phyloP scores from a whole-genome alignment of 352 stramenopile species.

The Globisporangium nunn region DNA sequence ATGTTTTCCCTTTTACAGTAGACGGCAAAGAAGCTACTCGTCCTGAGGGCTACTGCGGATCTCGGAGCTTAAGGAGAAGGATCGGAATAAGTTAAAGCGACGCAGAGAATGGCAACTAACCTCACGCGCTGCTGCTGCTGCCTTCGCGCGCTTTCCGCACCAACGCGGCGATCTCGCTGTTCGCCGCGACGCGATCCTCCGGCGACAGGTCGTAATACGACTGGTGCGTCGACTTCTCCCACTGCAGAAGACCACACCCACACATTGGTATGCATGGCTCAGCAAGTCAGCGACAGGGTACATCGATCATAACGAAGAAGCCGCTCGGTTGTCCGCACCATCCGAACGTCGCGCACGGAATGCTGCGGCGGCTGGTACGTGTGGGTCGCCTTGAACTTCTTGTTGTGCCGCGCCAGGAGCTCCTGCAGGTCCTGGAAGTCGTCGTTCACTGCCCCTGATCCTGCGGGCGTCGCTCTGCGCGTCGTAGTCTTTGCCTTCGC shows the following conservation, averaged over 20 bases:
- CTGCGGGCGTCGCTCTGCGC: background rate
- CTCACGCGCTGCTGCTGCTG: background rate
- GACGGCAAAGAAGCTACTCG: too few relatives aligned
- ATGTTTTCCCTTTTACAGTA: too few relatives aligned
- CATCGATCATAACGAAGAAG: background rate
- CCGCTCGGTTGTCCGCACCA: constrained; percentile 23
- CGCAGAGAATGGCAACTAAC: too few relatives aligned
- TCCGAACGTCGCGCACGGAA: constrained; percentile 64
- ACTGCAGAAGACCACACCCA: constrained; percentile 25
- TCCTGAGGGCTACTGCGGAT: too few relatives aligned
- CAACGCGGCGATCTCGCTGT: constrained; percentile 59
- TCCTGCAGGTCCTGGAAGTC: constrained; percentile 38
- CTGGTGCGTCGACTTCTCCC: constrained; percentile 58
- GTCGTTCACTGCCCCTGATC: background rate
- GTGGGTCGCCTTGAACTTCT: constrained; percentile 65
- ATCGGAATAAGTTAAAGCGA: background rate
- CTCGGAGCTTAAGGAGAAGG: background rate
- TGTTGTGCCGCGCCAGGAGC: constrained; percentile 67
- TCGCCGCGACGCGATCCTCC: constrained; percentile 50
- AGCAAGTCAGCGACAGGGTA: background rate
- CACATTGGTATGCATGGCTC: constrained; percentile 1
- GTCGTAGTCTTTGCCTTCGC: constrained; percentile 1
- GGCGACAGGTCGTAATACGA: constrained; percentile 65
- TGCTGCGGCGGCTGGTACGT: constrained; percentile 77
- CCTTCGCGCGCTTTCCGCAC: constrained; percentile 23